A percentile compares a stretch with the other conserved stretches of the same genome.
Conservation (phyloP, 75 land plant genomes). For the Cupressus sempervirens region DNA sequence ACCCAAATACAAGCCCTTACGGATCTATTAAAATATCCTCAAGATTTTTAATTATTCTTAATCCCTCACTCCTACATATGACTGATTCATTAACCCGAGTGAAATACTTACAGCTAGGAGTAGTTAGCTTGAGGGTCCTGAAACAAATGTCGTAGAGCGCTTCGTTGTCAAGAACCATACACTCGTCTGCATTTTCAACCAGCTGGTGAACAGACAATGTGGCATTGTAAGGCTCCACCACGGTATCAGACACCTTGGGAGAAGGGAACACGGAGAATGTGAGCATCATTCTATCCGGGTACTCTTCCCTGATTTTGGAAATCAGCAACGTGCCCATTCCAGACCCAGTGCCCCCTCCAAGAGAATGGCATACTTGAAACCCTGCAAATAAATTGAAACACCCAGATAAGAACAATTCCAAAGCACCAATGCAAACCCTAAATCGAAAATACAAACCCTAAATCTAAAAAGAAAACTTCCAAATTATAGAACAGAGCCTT, state of each 20-base stretch:
- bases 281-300: constrained; percentile 54
- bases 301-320: constrained; percentile 47
- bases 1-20: background rate
- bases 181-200: constrained; percentile 64
- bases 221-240: constrained; percentile 56
- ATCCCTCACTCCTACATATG: too few species aligned
- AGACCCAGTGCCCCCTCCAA: constrained; percentile 44
- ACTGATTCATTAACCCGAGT: background rate
- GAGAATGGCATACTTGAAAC: constrained; percentile 43
- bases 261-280: constrained; percentile 56
- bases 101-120: constrained; percentile 57
- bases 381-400: constrained; percentile 12
- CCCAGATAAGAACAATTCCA: background rate
- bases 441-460: too few species aligned
- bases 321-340: constrained; percentile 37
- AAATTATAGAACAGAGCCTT: too few species aligned
- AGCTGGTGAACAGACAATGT: constrained; percentile 66
- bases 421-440: too few species aligned
- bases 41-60: background rate
- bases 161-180: constrained; percentile 44
- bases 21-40: background rate
- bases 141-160: constrained; percentile 58
- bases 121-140: constrained; percentile 59
- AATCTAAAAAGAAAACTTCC: too few species aligned
- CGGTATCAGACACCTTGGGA: constrained; percentile 38